A percentile compares a stretch with the other conserved stretches of the same genome.
These are phyloP conservation scores for Poterioochromonas sp. DNA, from an alignment of 352 stramenopile genomes.

Conservation along the genomic window DNA sequence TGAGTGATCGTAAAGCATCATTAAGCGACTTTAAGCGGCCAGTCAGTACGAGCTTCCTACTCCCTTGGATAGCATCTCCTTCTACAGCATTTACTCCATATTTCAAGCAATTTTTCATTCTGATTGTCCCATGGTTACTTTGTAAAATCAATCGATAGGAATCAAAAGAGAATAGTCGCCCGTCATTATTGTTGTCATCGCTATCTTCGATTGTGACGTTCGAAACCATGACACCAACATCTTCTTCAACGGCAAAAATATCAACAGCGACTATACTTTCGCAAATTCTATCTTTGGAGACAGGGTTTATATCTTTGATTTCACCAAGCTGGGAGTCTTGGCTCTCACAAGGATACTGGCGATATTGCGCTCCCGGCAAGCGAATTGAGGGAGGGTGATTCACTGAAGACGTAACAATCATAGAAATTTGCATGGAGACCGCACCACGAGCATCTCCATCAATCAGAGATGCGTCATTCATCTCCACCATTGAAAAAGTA, in stretches of 20 bases:
- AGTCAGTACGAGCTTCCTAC: neutral
- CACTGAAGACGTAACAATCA: neutral
- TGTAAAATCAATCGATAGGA: neutral
- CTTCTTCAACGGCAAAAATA: constrained; percentile 4
- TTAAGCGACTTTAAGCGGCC: constrained; percentile 7
- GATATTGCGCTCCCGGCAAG: neutral
- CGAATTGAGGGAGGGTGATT: neutral
- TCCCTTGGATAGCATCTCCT: neutral
- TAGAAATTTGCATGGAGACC: neutral
- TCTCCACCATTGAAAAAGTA: constrained; percentile 36
- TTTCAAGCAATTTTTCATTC: neutral
- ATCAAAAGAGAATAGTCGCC: neutral
- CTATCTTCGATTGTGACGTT: neutral
- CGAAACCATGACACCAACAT: neutral
- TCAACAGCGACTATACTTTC: neutral
- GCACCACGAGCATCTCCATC: neutral
- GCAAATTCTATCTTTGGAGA: neutral
- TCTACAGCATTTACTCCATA: neutral
- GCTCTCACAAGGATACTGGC: constrained; percentile 2
- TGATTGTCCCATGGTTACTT: neutral
- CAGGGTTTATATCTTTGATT: neutral
- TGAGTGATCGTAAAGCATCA: neutral
- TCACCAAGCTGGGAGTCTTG: neutral
- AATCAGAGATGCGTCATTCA: neutral
- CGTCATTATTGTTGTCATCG: neutral